phyloP scores from a whole-genome alignment of 306 rosid species.

The Cicer yamashitae region DNA sequence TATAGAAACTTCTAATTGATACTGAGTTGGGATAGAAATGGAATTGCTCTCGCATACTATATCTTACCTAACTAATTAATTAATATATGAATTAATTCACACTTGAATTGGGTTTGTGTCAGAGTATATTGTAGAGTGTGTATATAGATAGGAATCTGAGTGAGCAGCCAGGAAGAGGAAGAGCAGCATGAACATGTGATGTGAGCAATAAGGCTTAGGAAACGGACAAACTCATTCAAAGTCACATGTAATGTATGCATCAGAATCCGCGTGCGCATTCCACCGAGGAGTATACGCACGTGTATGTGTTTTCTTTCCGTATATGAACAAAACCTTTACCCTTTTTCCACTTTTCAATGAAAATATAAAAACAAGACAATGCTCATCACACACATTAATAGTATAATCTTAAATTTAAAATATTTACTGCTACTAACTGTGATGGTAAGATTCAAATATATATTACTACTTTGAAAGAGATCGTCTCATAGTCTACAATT shows the following conservation, averaged over 20 bases:
- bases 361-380: neutral
- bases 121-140: too few relatives aligned
- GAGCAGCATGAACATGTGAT: constrained; percentile 32
- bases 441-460: too few relatives aligned
- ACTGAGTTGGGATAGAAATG: too few relatives aligned
- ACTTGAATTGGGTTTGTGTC: too few relatives aligned
- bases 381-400: too few relatives aligned
- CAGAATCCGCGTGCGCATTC: constrained; percentile 52
- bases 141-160: neutral
- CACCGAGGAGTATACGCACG: constrained; percentile 48
- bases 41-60: too few relatives aligned
- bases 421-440: too few relatives aligned
- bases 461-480: neutral
- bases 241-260: constrained; percentile 54
- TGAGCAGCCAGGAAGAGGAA: neutral
- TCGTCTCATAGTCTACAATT: neutral
- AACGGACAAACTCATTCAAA: constrained; percentile 55
- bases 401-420: too few relatives aligned
- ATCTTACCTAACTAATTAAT: too few relatives aligned
- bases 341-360: constrained; percentile 13
- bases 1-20: too few relatives aligned
- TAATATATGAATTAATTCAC: too few relatives aligned
- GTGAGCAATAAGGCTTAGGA: constrained; percentile 27
- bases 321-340: neutral
- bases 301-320: constrained; percentile 33